Base-by-base conservation (phyloP, 2,329 filamentous ascomycete genomes). In the Magnaporthiopsis poae region DNA sequence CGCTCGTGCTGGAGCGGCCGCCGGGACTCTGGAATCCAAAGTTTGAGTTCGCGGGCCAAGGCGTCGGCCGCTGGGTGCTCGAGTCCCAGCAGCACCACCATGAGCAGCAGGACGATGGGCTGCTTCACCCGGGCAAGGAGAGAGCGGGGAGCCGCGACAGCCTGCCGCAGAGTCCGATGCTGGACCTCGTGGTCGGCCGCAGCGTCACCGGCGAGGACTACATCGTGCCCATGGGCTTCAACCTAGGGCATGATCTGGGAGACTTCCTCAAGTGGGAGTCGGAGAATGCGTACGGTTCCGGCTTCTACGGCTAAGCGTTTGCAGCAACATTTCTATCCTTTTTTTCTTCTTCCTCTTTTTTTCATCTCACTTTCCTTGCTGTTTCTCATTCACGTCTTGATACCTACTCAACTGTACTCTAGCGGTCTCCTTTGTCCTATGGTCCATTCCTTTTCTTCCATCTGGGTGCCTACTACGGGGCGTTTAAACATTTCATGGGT, bases 221-320 rank as follows among this genome's bases (percentile, higher is more conserved):
- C 65, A 72, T 78, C 12, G 80, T 84, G 65, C 82, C 84, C 0
- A 87, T 88, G 85, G 84, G 84, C 0, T 87, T 82, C 71, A 88
- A 88, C 69, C 76, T 88, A 2, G 80, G 80, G 13, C 82, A 86
- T 68, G 85, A 87, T 71, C 72, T 87, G 59, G 82, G 82, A 1
- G 84, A 87, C 68, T 87, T 85, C 70, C 71, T 88, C 63, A 79
- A 76, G 66, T 87, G 84, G 84, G 84, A 86, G 73, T 75, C 81
- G 4, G 80, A 85, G 70, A 77, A 84, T 66, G 79, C 80, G 1
- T 81, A 78, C 66, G 75, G 74, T 13, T 27, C 61, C 21, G 39
- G 52, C 33, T 61, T 61, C n/a, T 36, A 25, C 11, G 56, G 56
- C 52, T 64, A 27, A 3, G 15, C 21, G 25, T 11, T 13, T 35